Conservation (phyloP, 257 asterid genomes). For the Eustoma russellianum region DNA sequence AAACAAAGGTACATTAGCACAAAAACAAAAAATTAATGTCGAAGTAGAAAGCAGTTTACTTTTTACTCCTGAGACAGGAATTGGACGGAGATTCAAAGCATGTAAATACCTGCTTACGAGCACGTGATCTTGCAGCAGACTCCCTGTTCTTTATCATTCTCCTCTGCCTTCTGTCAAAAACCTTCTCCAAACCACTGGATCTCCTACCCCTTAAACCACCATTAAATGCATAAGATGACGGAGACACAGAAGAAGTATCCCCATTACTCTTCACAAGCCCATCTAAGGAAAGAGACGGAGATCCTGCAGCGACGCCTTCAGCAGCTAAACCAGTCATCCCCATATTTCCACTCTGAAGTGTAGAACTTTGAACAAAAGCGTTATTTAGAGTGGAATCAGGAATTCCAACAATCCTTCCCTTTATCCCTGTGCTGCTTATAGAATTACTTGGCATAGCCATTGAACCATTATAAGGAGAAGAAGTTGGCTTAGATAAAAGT, state of each 20-base stretch:
- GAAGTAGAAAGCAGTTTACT: too few relatives aligned
- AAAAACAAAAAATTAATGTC: too few relatives aligned
- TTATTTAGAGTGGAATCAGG: conserved; percentile 35
- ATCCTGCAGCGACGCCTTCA: conserved; percentile 30
- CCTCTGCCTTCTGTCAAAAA: conserved; percentile 89
- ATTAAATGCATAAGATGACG: conserved; percentile 57
- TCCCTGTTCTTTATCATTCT: conserved; percentile 94
- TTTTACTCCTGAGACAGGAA: too few relatives aligned
- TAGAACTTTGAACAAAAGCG: conserved; percentile 33
- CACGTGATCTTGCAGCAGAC: conserved; percentile 95
- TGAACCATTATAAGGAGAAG: conserved; percentile 37
- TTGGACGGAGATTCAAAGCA: too few relatives aligned
- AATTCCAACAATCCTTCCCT: conserved; percentile 41
- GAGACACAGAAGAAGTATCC: conserved; percentile 59
- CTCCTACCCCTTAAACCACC: conserved; percentile 69
- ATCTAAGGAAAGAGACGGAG: conserved; percentile 72
- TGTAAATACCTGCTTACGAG: conserved; percentile 80
- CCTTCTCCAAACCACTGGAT: conserved; percentile 66
- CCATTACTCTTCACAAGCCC: conserved; percentile 65
- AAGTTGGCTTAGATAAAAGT: conserved; percentile 59
- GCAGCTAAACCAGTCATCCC: conserved; percentile 56
- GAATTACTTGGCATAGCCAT: conserved; percentile 40
- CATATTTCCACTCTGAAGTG: conserved; percentile 36
- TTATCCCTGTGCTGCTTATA: conserved; percentile 37
- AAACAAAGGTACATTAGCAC: too few relatives aligned